Evolutionary conservation across 768 basidiomycete species (phyloP).

Genomic region (Amylocystis lapponica): DNA sequence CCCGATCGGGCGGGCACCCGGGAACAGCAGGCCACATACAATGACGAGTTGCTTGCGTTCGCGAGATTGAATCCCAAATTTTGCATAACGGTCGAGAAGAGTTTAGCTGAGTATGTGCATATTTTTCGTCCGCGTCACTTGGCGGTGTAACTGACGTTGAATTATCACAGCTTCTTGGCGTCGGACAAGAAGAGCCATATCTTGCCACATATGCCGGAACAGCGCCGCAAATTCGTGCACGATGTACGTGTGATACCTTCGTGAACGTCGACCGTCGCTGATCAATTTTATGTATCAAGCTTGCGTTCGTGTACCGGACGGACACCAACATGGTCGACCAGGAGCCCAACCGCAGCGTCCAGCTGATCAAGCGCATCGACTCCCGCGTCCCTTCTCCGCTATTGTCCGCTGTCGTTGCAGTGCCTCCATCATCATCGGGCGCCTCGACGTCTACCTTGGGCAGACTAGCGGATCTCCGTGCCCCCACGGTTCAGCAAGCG

Average conservation of each 20-base stretch:
- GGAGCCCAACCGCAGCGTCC: conserved; percentile 84
- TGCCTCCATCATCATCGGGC: conserved; percentile 16
- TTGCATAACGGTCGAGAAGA: conserved; percentile 67
- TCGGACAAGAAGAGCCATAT: conserved; percentile 67
- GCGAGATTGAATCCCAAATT: conserved; percentile 63
- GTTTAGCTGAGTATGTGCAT: conserved; percentile 63
- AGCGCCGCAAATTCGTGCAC: conserved; percentile 79
- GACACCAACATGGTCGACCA: conserved; percentile 86
- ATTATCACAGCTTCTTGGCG: conserved; percentile 48
- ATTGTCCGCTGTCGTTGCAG: conserved; percentile 44
- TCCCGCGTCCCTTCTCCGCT: conserved; percentile 71
- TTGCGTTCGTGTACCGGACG: conserved; percentile 77
- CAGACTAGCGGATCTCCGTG: conserved; percentile 53
- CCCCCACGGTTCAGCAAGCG: conserved; percentile 10
- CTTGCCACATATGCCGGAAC: conserved; percentile 74
- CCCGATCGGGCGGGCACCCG: conserved; percentile 38
- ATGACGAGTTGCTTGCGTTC: conserved; percentile 56
- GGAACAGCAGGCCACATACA: conserved; percentile 43
- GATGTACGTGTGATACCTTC: conserved; percentile 41
- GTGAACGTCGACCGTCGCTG: neutral
- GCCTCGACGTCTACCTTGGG: conserved; percentile 39
- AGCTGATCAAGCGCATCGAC: conserved; percentile 77
- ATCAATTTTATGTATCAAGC: conserved; percentile 30
- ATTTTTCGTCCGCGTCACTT: conserved; percentile 5
- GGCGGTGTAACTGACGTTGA: neutral